These are phyloP conservation scores for Puya raimondii DNA, from an alignment of 176 grass and related monocot species.

Conservation along the genomic window DNA sequence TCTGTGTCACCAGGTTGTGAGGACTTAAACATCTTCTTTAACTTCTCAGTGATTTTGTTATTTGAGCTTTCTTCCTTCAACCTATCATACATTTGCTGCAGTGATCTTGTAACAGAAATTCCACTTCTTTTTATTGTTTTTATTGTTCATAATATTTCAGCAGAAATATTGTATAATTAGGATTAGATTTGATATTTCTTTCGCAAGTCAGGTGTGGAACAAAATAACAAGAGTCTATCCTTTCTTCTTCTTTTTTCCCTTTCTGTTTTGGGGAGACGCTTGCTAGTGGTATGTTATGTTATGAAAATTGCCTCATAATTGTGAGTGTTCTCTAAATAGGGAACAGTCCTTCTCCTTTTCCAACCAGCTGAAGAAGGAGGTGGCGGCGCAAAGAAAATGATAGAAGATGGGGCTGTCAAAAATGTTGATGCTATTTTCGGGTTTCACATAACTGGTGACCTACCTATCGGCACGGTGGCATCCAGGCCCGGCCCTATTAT, in stretches of 20 bases:
- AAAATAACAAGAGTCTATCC: too few relatives aligned
- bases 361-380: slow-evolving; percentile 94
- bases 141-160: too few relatives aligned
- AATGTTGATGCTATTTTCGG: slow-evolving; percentile 87
- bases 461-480: slow-evolving; percentile 53
- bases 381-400: slow-evolving; percentile 81
- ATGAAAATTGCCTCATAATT: not conserved
- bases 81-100: too few relatives aligned
- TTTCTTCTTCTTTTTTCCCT: not conserved
- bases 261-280: not conserved
- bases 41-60: too few relatives aligned
- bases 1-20: not conserved
- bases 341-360: slow-evolving; percentile 70
- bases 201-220: too few relatives aligned
- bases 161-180: too few relatives aligned
- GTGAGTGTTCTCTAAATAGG: slow-evolving; percentile 31
- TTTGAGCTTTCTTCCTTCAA: too few relatives aligned
- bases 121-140: too few relatives aligned
- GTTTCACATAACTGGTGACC: slow-evolving; percentile 41
- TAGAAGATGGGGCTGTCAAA: slow-evolving; percentile 59
- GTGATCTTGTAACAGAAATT: too few relatives aligned
- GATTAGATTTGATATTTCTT: too few relatives aligned
- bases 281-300: too few relatives aligned
- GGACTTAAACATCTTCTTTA: not conserved
- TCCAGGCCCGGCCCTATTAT: slow-evolving; percentile 65